Percentiles rank a stretch among this genome's conserved stretches.
Conservation (phyloP, 257 asterid species). For the Solanum pinnatisectum region DNA sequence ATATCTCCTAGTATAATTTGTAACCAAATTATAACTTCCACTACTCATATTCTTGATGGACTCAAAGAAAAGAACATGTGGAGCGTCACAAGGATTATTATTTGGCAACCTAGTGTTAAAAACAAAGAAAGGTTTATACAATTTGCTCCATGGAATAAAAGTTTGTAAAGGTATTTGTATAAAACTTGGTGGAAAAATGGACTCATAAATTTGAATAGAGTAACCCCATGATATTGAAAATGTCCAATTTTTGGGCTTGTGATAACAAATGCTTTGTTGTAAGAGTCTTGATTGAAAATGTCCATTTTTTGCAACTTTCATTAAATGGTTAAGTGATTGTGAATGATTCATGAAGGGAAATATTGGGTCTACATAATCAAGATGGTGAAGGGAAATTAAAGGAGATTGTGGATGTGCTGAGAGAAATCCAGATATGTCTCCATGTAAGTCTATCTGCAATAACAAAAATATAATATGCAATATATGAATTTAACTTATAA, state of each 20-base stretch:
- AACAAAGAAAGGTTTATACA: slow-evolving; percentile 12
- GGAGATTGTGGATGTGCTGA: slow-evolving; percentile 46
- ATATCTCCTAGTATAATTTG: slow-evolving; percentile 7
- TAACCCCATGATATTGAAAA: slow-evolving; percentile 45
- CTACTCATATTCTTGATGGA: not conserved
- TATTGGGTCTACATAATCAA: slow-evolving; percentile 31
- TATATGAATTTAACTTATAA: not conserved
- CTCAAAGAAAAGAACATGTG: slow-evolving; percentile 20
- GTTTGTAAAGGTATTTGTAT: slow-evolving; percentile 25
- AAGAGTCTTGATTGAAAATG: slow-evolving; percentile 13
- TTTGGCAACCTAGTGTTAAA: slow-evolving; percentile 24
- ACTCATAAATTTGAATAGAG: slow-evolving; percentile 28
- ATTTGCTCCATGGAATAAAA: slow-evolving; percentile 15
- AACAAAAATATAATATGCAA: not conserved
- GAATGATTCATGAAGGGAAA: slow-evolving; percentile 32
- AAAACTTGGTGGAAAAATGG: slow-evolving; percentile 26
- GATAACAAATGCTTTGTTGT: slow-evolving; percentile 39
- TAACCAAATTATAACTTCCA: not conserved
- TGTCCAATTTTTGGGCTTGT: slow-evolving; percentile 28
- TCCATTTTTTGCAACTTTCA: slow-evolving; percentile 16
- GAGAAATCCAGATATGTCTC: slow-evolving; percentile 30
- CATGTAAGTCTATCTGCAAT: slow-evolving; percentile 25
- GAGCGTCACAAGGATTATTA: slow-evolving; percentile 17
- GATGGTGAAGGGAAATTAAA: slow-evolving; percentile 38
- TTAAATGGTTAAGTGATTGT: slow-evolving; percentile 21